phyloP scores from a whole-genome alignment of 805 yeast species.

The Candida krabiensis region DNA sequence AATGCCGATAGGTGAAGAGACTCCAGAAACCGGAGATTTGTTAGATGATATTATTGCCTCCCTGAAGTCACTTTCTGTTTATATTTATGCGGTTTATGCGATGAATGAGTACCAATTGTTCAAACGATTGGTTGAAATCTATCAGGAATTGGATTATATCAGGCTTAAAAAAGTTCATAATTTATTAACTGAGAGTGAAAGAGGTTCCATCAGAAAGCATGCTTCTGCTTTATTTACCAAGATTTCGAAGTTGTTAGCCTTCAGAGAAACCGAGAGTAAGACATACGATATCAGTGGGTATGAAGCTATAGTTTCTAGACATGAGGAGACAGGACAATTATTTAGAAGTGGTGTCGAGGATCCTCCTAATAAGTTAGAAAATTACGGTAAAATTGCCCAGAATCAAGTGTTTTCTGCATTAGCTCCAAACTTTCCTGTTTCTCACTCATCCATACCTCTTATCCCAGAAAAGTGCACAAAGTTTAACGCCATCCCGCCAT shows the following conservation, averaged over 20 bases:
- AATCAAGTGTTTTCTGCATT: constrained; percentile 72
- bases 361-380: constrained; percentile 22
- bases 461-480: constrained; percentile 47
- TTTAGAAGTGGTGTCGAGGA: constrained; percentile 30
- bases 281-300: constrained; percentile 47
- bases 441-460: constrained; percentile 34
- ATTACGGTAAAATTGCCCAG: constrained; percentile 61
- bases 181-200: constrained; percentile 56
- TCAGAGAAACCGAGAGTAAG: constrained; percentile 19
- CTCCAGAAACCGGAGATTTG: constrained; percentile 43
- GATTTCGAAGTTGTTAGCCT: constrained; percentile 59
- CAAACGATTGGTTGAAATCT: constrained; percentile 52
- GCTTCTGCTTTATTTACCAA: constrained; percentile 54
- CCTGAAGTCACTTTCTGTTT: constrained; percentile 56
- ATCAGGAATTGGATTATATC: constrained; percentile 56
- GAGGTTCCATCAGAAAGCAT: constrained; percentile 45
- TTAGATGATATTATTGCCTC: constrained; percentile 59
- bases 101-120: constrained; percentile 67
- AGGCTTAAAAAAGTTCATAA: constrained; percentile 52
- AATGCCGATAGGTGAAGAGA: constrained; percentile 50
- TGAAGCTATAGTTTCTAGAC: constrained; percentile 67
- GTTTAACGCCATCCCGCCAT: constrained; percentile 51
- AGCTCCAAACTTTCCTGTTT: constrained; percentile 66
- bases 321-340: constrained; percentile 56
- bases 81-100: constrained; percentile 68